Evolutionary conservation across 2,329 filamentous ascomycete species (phyloP).

Genomic region (Colletotrichum melonis): DNA sequence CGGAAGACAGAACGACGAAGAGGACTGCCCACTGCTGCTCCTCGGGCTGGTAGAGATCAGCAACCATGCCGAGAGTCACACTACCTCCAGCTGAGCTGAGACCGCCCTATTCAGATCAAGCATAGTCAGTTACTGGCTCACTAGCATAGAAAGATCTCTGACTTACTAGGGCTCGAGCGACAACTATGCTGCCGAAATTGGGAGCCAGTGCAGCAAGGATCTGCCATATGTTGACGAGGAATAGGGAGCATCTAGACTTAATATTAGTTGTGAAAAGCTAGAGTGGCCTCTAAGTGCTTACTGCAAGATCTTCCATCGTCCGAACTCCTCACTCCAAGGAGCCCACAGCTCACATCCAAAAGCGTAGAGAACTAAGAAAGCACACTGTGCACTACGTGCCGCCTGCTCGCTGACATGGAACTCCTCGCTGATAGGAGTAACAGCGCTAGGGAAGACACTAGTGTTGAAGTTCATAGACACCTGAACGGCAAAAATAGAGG

Average conservation of each 20-base stretch:
- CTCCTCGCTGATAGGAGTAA: conserved; percentile 55
- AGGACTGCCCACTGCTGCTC: conserved; percentile 70
- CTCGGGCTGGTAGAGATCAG: conserved; percentile 69
- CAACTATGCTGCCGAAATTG: conserved; percentile 54
- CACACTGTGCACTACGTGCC: conserved; percentile 58
- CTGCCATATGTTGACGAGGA: conserved; percentile 66
- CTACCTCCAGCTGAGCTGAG: conserved; percentile 73
- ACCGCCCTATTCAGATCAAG: conserved; percentile 54
- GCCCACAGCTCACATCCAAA: conserved; percentile 65
- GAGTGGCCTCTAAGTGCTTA: conserved; percentile 40
- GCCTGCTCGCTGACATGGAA: conserved; percentile 58
- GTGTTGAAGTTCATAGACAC: conserved; percentile 69
- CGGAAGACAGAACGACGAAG: conserved; percentile 68
- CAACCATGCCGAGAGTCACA: conserved; percentile 73
- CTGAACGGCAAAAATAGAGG: conserved; percentile 63
- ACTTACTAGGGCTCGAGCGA: conserved; percentile 49
- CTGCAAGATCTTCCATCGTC: conserved; percentile 63
- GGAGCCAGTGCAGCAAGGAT: conserved; percentile 55
- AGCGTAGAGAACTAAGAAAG: conserved; percentile 63
- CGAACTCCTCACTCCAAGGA: conserved; percentile 65
- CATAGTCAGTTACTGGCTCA: background rate
- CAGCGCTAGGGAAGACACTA: conserved; percentile 61
- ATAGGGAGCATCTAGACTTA: conserved; percentile 42
- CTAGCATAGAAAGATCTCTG: too few species aligned
- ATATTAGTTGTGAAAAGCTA: background rate